phyloP scores from a whole-genome alignment of 345 rosid species.

The Eucalyptus erythrocorys region DNA sequence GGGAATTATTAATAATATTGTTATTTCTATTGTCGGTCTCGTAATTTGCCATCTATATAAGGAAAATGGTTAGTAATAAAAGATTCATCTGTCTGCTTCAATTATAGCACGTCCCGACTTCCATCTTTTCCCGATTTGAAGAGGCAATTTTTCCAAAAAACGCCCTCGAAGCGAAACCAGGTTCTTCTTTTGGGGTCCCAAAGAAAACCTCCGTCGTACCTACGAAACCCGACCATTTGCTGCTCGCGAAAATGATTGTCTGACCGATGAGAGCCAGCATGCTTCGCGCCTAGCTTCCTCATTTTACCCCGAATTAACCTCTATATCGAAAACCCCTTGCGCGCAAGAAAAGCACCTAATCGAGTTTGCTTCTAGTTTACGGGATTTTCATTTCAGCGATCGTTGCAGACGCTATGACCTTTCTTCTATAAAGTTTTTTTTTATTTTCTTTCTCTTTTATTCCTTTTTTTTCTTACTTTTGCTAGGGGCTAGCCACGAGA shows the following conservation, averaged over 20 bases:
- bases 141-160: not conserved
- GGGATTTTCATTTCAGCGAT: fast-evolving
- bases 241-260: not conserved
- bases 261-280: not conserved
- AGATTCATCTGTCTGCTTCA: not conserved
- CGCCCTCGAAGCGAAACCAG: not conserved
- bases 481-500: fast-evolving
- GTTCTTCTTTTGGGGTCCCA: not conserved
- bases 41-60: not conserved
- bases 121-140: not conserved
- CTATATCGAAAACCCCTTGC: not conserved
- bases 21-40: not conserved
- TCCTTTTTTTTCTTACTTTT: fast-evolving
- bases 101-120: not conserved
- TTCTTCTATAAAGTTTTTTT: fast-evolving
- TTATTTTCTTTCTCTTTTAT: no score
- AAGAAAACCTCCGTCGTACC: not conserved
- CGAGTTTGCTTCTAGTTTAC: fast-evolving
- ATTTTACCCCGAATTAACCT: not conserved
- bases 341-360: not conserved
- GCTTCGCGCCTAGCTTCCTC: not conserved
- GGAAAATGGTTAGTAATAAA: not conserved
- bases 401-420: fast-evolving
- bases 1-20: not conserved
- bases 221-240: not conserved